Base-by-base conservation (phyloP, 108 stramenopile genomes). In the Epipyxis sp. region DNA sequence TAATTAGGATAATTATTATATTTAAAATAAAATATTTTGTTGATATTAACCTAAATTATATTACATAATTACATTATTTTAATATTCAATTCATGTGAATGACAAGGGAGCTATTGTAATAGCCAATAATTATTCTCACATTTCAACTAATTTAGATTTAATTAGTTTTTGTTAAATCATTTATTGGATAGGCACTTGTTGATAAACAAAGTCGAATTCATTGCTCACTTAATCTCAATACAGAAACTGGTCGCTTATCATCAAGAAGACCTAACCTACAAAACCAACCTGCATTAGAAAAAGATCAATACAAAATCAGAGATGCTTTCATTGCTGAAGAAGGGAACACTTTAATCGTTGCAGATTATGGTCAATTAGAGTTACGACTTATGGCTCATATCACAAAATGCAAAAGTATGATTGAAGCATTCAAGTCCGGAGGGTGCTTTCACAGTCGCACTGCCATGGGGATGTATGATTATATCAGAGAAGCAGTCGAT, bases 291-390 rank as follows among this genome's bases (percentile, higher is more conserved):
- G 98, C 98, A 16, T 88, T 99, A 57, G 97, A 99, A 78, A 99
- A 99, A 86, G 85, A 84, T 69, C 84, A 85, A 42, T 84, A 84
- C 83, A 82, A 82, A 81, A 84, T 84, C 42, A 89, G 95, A 45
- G 78, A 94, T 50, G 96, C 97, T 1, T 98, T 99, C 61, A 78
- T 89, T 69, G 88, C 95, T 13, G 92, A 92, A 57, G 89, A 92
- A 0, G 96, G 96, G 1, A 94, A 95, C 59, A 83, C 80, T 1
- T 85, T 99, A 35, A 95, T 99, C 77, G 97, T 99, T 41, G 97
- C 96, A 1, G 98, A 99, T 87, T 99, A 99, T 77, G 98, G 98
- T 0, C 98, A 99, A 80, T 87, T 99, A 13, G 98, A 99, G 81
- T 87, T 99, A 29, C 88, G 98, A 3, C 79, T 99, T 0, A 83